A percentile compares a stretch with the other conserved stretches of the same genome.
Conservation (phyloP, 306 rosid genomes). For the Canavalia gladiata region DNA sequence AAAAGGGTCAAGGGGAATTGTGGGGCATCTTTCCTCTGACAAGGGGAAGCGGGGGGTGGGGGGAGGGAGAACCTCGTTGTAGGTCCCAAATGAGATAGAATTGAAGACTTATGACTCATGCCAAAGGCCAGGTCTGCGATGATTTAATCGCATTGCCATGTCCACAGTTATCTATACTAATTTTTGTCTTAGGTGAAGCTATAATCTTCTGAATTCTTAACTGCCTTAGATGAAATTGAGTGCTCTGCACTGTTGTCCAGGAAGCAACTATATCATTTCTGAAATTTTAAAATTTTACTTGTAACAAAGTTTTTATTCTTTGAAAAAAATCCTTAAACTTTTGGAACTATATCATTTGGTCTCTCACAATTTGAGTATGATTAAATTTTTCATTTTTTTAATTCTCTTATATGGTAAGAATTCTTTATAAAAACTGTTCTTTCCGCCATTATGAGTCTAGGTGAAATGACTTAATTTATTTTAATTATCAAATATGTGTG, state of each 20-base stretch:
- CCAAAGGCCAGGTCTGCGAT: too few species aligned
- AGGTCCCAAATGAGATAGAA: constrained; percentile 5
- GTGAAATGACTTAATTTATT: constrained; percentile 2
- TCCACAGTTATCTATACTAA: background rate
- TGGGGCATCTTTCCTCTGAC: background rate
- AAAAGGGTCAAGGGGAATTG: background rate
- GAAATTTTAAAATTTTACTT: background rate
- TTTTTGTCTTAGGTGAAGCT: background rate
- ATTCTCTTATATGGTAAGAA: background rate
- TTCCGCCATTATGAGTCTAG: background rate
- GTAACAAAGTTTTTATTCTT: background rate
- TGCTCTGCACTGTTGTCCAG: background rate
- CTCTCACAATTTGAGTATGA: constrained; percentile 16
- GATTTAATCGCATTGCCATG: constrained; percentile 1
- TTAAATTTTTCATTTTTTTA: constrained; percentile 8
- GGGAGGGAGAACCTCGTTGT: background rate
- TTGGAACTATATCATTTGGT: constrained; percentile 4
- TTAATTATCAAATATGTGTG: background rate
- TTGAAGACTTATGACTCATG: background rate
- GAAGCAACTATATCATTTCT: background rate
- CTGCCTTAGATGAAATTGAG: background rate
- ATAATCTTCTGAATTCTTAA: background rate
- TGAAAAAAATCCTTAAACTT: background rate
- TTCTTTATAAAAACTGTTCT: constrained; percentile 7
- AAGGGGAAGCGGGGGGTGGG: too few species aligned